Base-by-base conservation (phyloP, 2,329 filamentous ascomycete genomes). In the Alternaria sp. region DNA sequence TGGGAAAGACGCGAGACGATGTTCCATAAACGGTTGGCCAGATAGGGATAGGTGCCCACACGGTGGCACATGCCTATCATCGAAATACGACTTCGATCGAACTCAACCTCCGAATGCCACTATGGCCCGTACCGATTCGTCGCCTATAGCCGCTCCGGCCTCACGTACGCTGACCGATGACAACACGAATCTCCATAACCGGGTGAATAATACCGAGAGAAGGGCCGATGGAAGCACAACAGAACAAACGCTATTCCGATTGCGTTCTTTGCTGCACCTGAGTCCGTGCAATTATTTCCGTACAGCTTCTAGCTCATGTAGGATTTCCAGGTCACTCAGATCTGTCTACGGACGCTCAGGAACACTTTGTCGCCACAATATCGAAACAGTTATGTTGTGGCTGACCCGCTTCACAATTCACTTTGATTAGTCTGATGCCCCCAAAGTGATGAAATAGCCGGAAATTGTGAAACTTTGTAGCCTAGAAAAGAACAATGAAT, bases 21-120 rank as follows among this genome's bases (percentile, higher is more conserved):
- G 30, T 36, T 36, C 4, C n/a, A 27, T 10, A 20, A 36, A 50
- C 20, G 20, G 20, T 25, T 12, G 5, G 5, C 20, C 20, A 34
- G 14, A 50, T 34, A 11, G 10, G 20, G 46, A 12, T 38, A 36
- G n/a, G 36, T 18, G n/a, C n/a, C n/a, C 8, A 20, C n/a, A 18
- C 16, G 16, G 16, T 38, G 34, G 34, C 30, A n/a, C 30, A 32
- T 6, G 30, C 45, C 28, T 27, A 38, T 20, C 34, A 36, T 20
- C 20, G 34, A 36, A 50, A 38, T 30, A 50, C 34, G 20, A 50
- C 30, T 50, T 38, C 32, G 46, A 36, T 38, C 32, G 46, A 50
- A 36, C 14, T 50, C 30, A 50, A 50, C 10, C 12, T 22, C 30
- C 30, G 18, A 49, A 16, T 32, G n/a, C 44, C 44, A 40, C 36